phyloP scores from a whole-genome alignment of 148 eudicot genomes.

The Vaccinium macrocarpon region DNA sequence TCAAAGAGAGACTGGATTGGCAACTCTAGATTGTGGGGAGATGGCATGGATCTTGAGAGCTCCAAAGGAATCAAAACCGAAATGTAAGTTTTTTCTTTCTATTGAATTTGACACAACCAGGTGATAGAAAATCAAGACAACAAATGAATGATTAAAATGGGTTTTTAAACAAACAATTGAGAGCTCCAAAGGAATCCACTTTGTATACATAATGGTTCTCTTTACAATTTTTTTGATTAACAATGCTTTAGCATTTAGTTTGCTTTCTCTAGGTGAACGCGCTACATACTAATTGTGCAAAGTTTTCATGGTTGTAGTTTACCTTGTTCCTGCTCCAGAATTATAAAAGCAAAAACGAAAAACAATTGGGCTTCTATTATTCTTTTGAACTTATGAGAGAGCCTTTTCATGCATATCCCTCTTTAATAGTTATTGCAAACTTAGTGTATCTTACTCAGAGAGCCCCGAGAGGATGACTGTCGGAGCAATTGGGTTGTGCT shows the following conservation, averaged over 20 bases:
- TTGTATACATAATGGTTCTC: too few relatives aligned
- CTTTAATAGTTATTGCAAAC: neutral
- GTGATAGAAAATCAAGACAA: too few relatives aligned
- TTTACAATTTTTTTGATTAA: neutral
- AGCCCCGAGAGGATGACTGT: neutral
- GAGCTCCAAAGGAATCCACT: too few relatives aligned
- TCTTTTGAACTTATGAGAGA: neutral
- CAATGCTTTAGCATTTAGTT: neutral
- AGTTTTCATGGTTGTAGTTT: neutral
- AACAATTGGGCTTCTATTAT: neutral
- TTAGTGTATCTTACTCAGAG: neutral
- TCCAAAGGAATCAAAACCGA: too few relatives aligned
- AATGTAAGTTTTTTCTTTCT: too few relatives aligned
- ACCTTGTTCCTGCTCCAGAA: neutral
- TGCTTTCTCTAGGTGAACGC: neutral
- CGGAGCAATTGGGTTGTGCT: neutral
- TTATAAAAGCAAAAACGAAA: neutral
- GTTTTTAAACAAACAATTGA: too few relatives aligned
- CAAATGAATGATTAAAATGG: too few relatives aligned
- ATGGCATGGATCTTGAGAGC: too few relatives aligned
- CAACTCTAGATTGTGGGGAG: too few relatives aligned
- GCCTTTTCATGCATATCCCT: neutral
- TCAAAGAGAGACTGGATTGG: too few relatives aligned
- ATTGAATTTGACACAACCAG: too few relatives aligned
- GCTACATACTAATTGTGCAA: neutral